Conservation (phyloP, 2,329 filamentous ascomycete species). For the Graphiopsis chlorocephala region DNA sequence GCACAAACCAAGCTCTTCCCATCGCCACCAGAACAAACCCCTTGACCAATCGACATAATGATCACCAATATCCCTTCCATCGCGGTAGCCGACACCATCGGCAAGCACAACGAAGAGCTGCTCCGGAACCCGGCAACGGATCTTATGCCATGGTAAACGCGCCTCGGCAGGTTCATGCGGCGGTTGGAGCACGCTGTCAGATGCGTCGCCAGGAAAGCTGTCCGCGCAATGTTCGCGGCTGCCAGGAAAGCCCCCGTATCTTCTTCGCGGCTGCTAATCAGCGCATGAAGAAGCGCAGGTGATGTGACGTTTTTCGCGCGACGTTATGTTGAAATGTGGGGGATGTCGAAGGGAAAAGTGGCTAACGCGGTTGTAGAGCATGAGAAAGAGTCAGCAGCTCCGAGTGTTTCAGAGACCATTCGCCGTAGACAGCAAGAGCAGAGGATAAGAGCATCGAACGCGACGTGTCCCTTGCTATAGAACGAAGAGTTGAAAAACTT, state of each 20-base stretch:
- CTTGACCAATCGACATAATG: background rate
- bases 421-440: background rate
- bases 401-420: background rate
- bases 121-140: background rate
- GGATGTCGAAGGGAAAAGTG: background rate
- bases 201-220: background rate
- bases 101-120: background rate
- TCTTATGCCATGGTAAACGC: background rate
- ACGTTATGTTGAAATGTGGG: background rate
- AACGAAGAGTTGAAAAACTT: background rate
- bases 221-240: background rate
- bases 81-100: background rate
- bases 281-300: background rate
- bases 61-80: background rate
- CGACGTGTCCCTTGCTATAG: background rate
- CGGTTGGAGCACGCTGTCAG: background rate
- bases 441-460: background rate
- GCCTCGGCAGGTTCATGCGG: background rate
- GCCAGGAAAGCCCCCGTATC: background rate
- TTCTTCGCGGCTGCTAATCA: background rate
- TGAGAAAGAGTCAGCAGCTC: background rate
- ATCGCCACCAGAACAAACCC: background rate
- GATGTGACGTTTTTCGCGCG: background rate
- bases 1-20: background rate
- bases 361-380: background rate